phyloP scores from a whole-genome alignment of 768 basidiomycete species.

The Kwoniella mangroviensis region DNA sequence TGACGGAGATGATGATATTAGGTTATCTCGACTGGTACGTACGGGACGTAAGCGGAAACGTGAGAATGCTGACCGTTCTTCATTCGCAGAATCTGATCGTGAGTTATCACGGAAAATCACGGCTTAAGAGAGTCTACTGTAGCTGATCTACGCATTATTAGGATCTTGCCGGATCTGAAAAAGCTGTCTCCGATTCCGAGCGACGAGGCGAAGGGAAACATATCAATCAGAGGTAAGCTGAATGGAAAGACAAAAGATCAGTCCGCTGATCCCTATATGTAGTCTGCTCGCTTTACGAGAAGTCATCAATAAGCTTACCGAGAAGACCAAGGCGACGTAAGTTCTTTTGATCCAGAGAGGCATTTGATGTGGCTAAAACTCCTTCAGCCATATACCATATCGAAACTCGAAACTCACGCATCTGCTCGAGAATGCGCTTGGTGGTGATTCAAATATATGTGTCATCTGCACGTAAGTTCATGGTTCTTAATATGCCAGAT shows the following conservation, averaged over 20 bases:
- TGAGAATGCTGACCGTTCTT: background rate
- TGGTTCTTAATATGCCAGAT: background rate
- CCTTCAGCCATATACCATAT: constrained; percentile 53
- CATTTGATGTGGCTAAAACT: background rate
- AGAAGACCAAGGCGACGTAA: constrained; percentile 45
- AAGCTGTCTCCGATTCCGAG: constrained; percentile 56
- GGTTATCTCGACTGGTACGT: constrained; percentile 52
- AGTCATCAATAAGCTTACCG: constrained; percentile 57
- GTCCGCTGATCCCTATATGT: background rate
- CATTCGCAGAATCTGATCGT: constrained; percentile 22
- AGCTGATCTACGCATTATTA: constrained; percentile 1
- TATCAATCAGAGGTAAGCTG: constrained; percentile 56
- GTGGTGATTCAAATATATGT: constrained; percentile 58
- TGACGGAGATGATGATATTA: constrained; percentile 46
- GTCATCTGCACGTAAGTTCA: constrained; percentile 57
- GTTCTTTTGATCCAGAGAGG: background rate
- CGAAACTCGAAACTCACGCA: constrained; percentile 59
- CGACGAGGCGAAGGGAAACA: constrained; percentile 57
- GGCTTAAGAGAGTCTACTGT: background rate
- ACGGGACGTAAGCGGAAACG: background rate
- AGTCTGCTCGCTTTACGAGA: constrained; percentile 51
- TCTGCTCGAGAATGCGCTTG: constrained; percentile 57
- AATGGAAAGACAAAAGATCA: too few relatives aligned
- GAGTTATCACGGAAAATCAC: constrained; percentile 5
- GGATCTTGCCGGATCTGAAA: constrained; percentile 59